Conservation (phyloP, 2,329 filamentous ascomycete species). For the Scedosporium dehoogii region DNA sequence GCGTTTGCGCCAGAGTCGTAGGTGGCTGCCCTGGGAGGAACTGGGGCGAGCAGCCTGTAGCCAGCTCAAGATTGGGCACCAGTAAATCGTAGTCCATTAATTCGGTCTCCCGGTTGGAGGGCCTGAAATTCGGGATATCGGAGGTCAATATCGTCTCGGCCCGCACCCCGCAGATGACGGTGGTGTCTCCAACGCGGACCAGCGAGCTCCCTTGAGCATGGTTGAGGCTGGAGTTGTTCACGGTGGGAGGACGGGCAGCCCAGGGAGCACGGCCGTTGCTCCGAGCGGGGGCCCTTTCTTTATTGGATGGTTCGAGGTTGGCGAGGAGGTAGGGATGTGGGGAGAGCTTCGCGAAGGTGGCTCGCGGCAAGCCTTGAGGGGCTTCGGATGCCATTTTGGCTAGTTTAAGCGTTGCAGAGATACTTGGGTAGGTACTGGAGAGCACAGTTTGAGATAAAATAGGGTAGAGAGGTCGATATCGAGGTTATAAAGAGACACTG, state of each 20-base stretch:
- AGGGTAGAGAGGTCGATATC: neutral
- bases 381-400: neutral
- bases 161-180: constrained; percentile 87
- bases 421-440: neutral
- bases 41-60: constrained; percentile 78
- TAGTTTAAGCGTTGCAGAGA: neutral
- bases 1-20: constrained; percentile 67
- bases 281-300: constrained; percentile 44
- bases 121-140: constrained; percentile 60
- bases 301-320: constrained; percentile 59
- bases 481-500: neutral
- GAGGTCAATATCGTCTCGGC: constrained; percentile 71
- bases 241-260: constrained; percentile 60
- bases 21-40: constrained; percentile 80
- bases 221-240: constrained; percentile 76
- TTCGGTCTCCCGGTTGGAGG: constrained; percentile 32
- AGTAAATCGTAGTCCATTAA: constrained; percentile 60
- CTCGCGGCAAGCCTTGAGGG: constrained; percentile 36
- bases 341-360: constrained; percentile 81
- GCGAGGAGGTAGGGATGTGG: constrained; percentile 84
- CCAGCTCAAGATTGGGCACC: constrained; percentile 88
- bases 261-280: constrained; percentile 70
- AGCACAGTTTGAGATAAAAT: neutral
- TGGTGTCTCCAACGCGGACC: constrained; percentile 79
- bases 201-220: constrained; percentile 87